Evolutionary conservation across 306 rosid genomes (phyloP), one percentile per base, ranked within the genome.

Genomic region (Casuarina glauca): DNA sequence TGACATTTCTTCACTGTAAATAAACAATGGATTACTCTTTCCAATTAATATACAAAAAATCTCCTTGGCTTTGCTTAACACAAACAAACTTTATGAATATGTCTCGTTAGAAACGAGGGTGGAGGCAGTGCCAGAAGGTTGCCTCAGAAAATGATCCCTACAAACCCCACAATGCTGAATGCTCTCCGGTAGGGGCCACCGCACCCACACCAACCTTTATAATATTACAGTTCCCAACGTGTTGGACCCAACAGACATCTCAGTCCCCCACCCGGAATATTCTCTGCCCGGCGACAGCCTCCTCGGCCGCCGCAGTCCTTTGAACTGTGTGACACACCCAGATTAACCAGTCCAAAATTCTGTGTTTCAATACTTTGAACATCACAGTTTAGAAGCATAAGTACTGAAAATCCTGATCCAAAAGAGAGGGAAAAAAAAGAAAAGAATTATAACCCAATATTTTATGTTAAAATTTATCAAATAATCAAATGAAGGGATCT

Each of bases 131-230:
- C 66, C 80, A 69, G 76, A 54, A 74, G 42, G 55, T 36, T 52
- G 70, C 57, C 69, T 50, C 83, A 74, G 83, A 78, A 69, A 50
- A 61, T 78, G 80, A 69, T 74, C 80, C 83, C 83, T 43, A 74
- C 48, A 50, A 73, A 74, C 85, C 85, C 76, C 79, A 74, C 79
- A 66, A 11, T 26, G 64, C 64, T 3, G 75, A 66, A 11, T 26
- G 64, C 64, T 3, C 51, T 48, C 51, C 11, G 11, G 51, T 10
- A 48, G 51, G 51, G 51, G 51, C 51, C 51, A 9, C 51, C 51
- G 1, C 6, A 1, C 3, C 51, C 51, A 10, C 51, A 48, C 51
- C 51, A 48, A 0, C 51, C 51, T 9, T 48, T 48, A 9, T 48
- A 48, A 13, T 9, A 48, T 48, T 48, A 48, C 51, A 9, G 13